Evolutionary conservation across 805 yeast genomes (phyloP), one percentile per base, ranked within the genome.

Genomic region (Cyberlindnera subsufficiens): DNA sequence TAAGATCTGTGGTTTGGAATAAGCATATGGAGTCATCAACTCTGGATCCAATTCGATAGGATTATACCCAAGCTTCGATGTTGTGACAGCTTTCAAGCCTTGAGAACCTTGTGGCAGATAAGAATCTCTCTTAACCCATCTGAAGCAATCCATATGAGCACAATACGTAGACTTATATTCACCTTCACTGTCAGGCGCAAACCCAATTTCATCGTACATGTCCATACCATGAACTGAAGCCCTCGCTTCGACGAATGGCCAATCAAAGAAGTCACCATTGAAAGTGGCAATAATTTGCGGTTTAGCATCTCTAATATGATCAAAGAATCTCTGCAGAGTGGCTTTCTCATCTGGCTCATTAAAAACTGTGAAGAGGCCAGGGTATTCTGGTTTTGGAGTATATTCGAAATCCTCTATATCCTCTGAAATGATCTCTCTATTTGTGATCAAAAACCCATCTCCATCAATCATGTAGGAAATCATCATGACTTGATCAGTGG

Each of bases 401-500:
- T 93, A 93, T 63, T 93, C 99, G 54, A 93, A 93, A 65, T 93
- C 98, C 39, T 86, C 96, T 44, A 93, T 93, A 62, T 95, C 98
- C 60, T 88, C 86, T 6, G 95, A 81, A 32, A 93, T 90, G 54
- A 93, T 88, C 53, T 90, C 96, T 54, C 99, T 70, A 60, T 93
- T 93, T 9, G 98, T 93, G 46, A 93, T 95, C 32, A 93, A 68
- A 59, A 69, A 93, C 32, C 99, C 99, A 54, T 87, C 95, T 10
- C 98, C 99, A 60, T 93, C 99, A 47, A 93, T 90, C 99, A 95
- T 95, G 61, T 93, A 93, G 3, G 99, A 95, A 39, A 93, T 93
- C 99, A 95, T 95, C 97, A 93, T 93, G 33, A 93, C 77, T 63
- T 87, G 95, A 65, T 93, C 99, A 6, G 85, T 73, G 10, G 83